phyloP scores from a whole-genome alignment of 495 filamentous ascomycete species.

The Xylaria scruposa region DNA sequence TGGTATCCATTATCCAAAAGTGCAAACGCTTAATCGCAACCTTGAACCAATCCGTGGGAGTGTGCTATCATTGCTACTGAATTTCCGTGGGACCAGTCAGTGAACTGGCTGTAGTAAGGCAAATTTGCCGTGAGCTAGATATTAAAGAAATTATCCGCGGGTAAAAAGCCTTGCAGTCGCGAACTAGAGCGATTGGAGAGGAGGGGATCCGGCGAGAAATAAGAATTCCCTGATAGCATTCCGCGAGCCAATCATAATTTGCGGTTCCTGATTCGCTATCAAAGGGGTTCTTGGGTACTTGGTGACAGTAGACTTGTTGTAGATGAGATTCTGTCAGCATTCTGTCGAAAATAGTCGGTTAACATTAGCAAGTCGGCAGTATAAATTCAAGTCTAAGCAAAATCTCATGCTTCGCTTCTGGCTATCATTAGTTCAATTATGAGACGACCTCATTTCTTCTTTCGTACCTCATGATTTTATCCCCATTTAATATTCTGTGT shows the following conservation, averaged over 20 bases:
- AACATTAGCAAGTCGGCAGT: neutral
- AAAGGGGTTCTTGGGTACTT: neutral
- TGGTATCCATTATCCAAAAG: neutral
- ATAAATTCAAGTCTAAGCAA: neutral
- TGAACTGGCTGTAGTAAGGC: neutral
- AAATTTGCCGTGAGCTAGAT: conserved; percentile 5
- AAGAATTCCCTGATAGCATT: neutral
- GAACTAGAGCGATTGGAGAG: neutral
- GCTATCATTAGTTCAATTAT: too few relatives aligned
- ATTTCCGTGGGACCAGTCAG: neutral
- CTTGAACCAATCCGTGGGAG: neutral
- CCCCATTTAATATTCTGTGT: too few relatives aligned
- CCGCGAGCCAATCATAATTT: neutral
- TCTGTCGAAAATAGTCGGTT: neutral
- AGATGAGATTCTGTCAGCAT: neutral
- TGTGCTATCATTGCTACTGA: neutral
- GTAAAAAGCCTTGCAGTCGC: conserved; percentile 1
- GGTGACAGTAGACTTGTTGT: neutral
- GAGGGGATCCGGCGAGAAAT: neutral
- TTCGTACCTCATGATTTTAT: too few relatives aligned
- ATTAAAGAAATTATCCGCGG: conserved; percentile 12
- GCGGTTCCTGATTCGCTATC: neutral
- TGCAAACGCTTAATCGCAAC: neutral
- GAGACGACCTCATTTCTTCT: too few relatives aligned
- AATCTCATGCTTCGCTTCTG: neutral